Evolutionary conservation across 257 asterid species (phyloP).

Genomic region (Solanum okadae): DNA sequence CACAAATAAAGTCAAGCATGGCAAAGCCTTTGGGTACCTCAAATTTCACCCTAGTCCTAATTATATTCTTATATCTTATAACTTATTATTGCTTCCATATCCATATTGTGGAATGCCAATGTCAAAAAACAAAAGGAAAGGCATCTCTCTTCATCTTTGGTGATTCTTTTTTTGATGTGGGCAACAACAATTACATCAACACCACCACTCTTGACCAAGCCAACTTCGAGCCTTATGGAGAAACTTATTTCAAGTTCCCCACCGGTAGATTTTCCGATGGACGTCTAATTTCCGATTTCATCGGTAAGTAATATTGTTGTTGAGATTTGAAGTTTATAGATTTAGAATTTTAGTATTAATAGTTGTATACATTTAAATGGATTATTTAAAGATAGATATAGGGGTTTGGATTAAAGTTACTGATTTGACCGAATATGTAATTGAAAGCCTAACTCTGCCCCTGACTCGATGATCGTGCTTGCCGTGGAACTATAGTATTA

Average conservation of each 20-base stretch:
- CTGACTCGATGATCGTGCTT: background rate
- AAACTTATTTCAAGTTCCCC: slow-evolving; percentile 37
- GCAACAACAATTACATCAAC: slow-evolving; percentile 73
- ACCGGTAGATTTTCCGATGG: slow-evolving; percentile 79
- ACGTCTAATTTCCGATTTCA: slow-evolving; percentile 60
- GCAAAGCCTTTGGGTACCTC: background rate
- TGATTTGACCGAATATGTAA: background rate
- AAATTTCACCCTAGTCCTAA: background rate
- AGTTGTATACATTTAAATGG: background rate
- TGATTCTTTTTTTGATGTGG: slow-evolving; percentile 58
- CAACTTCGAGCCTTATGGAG: slow-evolving; percentile 61
- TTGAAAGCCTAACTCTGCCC: background rate
- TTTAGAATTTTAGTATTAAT: background rate
- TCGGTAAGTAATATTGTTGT: slow-evolving; percentile 20
- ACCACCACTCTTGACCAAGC: slow-evolving; percentile 57
- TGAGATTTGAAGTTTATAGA: background rate
- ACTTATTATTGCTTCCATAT: background rate
- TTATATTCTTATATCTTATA: background rate
- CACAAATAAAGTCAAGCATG: background rate
- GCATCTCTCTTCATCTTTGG: slow-evolving; percentile 42
- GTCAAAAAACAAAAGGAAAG: background rate
- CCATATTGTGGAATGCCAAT: background rate
- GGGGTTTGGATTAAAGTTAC: background rate
- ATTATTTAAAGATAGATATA: background rate
- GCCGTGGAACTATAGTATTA: background rate